phyloP scores from a whole-genome alignment of 768 basidiomycete genomes.

The Pulveroboletus sp. region DNA sequence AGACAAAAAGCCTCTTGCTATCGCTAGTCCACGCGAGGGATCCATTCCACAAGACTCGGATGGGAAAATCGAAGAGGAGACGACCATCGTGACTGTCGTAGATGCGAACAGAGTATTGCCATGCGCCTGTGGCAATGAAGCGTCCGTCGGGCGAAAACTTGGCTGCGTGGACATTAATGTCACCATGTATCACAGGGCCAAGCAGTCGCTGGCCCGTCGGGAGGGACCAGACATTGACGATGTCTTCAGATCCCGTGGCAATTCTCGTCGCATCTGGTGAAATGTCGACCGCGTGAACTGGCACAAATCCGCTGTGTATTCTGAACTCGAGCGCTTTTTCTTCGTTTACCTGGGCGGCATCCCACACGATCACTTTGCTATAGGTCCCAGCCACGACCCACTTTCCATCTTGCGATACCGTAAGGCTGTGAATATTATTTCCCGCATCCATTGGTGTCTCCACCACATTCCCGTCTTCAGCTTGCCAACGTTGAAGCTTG shows the following conservation, averaged over 20 bases:
- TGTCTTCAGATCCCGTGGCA: not conserved
- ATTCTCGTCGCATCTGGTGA: constrained; percentile 4
- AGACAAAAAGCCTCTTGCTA: not conserved
- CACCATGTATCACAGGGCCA: not conserved
- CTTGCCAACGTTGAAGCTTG: not conserved
- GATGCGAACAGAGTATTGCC: not conserved
- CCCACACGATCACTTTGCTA: not conserved
- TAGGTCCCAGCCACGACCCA: not conserved
- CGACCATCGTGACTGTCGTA: not conserved
- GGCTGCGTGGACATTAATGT: too few species aligned
- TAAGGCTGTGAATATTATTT: not conserved
- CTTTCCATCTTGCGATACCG: not conserved
- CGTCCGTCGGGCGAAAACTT: not conserved
- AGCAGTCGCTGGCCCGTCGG: not conserved
- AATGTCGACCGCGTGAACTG: not conserved
- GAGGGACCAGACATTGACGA: constrained; percentile 6
- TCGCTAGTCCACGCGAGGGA: not conserved
- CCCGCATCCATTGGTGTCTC: not conserved
- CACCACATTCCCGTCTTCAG: not conserved
- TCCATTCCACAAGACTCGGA: not conserved
- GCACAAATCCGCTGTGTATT: not conserved
- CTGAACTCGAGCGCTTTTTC: not conserved
- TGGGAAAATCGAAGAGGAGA: not conserved
- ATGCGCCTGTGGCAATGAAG: not conserved
- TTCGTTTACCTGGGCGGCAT: not conserved